Evolutionary conservation across 495 filamentous ascomycete genomes (phyloP).

Genomic region (Penicillium fimorum): DNA sequence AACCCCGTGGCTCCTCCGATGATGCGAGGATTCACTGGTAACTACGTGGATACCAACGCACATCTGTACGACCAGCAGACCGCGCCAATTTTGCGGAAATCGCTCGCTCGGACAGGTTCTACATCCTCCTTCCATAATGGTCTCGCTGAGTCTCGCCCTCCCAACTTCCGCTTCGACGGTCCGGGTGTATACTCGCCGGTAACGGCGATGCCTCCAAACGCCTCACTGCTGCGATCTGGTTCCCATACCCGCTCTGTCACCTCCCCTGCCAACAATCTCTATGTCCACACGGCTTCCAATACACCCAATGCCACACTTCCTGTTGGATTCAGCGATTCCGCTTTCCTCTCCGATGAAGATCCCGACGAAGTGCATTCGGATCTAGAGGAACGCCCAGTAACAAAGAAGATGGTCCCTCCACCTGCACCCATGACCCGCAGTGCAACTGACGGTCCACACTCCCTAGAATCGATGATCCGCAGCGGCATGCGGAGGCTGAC

Average conservation of each 20-base stretch:
- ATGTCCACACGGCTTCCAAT: slow-evolving; percentile 38
- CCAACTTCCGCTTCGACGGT: slow-evolving; percentile 53
- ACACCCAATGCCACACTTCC: slow-evolving; percentile 27
- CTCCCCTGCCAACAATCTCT: slow-evolving; percentile 60
- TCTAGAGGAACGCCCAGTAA: slow-evolving; percentile 47
- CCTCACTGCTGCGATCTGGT: slow-evolving; percentile 45
- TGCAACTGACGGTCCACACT: slow-evolving; percentile 55
- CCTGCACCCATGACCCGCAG: slow-evolving; percentile 47
- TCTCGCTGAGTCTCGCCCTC: slow-evolving; percentile 69
- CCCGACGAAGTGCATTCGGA: slow-evolving; percentile 50
- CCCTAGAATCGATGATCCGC: slow-evolving; percentile 66
- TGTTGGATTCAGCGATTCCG: slow-evolving; percentile 39
- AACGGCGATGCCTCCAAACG: slow-evolving; percentile 23
- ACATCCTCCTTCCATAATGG: slow-evolving; percentile 84
- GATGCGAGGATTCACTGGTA: slow-evolving; percentile 63
- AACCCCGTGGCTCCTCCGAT: slow-evolving; percentile 45
- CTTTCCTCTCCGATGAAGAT: slow-evolving; percentile 59
- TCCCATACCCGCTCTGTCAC: slow-evolving; percentile 73
- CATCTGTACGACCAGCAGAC: slow-evolving; percentile 94
- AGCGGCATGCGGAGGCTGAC: slow-evolving; percentile 67
- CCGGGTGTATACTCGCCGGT: slow-evolving; percentile 60
- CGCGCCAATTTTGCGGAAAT: slow-evolving; percentile 84
- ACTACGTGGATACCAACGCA: slow-evolving; percentile 70
- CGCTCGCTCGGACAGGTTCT: slow-evolving; percentile 67
- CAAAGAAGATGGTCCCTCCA: slow-evolving; percentile 49